Evolutionary conservation across 2,329 filamentous ascomycete genomes (phyloP).

Genomic region (Paraphaeosphaeria minitans): DNA sequence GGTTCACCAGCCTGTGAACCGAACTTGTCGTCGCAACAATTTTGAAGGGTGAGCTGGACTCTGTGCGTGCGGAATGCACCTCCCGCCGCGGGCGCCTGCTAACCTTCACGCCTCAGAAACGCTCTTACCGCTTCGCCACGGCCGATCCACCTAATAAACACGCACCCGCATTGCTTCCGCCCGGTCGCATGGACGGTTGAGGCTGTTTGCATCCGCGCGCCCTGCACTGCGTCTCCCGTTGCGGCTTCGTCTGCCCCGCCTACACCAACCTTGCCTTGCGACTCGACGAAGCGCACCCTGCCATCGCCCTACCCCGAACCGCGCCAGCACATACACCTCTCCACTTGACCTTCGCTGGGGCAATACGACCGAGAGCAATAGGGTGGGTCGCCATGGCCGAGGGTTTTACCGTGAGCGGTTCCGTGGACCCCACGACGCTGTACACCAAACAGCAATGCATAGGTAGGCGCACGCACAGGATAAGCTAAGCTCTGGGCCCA

Average conservation of each 20-base stretch:
- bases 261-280: not conserved
- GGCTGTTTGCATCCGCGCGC: not conserved
- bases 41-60: not conserved
- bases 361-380: not conserved
- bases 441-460: conserved; percentile 77
- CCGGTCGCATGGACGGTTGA: conserved; percentile 1
- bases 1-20: not conserved
- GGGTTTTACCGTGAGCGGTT: conserved; percentile 50
- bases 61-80: not conserved
- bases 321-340: not conserved
- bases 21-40: not conserved
- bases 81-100: conserved; percentile 2
- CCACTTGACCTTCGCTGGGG: not conserved
- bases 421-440: conserved; percentile 82
- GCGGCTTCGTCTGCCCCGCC: conserved; percentile 6
- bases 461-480: conserved; percentile 23
- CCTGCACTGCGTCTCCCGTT: conserved; percentile 1
- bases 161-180: not conserved
- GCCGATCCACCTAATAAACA: not conserved
- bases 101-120: not conserved
- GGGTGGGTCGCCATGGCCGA: conserved; percentile 27
- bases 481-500: not conserved
- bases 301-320: not conserved
- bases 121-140: not conserved
- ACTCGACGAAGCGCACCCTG: not conserved